phyloP scores from a whole-genome alignment of 805 yeast genomes.

The Hermanozyma aechmeae region DNA sequence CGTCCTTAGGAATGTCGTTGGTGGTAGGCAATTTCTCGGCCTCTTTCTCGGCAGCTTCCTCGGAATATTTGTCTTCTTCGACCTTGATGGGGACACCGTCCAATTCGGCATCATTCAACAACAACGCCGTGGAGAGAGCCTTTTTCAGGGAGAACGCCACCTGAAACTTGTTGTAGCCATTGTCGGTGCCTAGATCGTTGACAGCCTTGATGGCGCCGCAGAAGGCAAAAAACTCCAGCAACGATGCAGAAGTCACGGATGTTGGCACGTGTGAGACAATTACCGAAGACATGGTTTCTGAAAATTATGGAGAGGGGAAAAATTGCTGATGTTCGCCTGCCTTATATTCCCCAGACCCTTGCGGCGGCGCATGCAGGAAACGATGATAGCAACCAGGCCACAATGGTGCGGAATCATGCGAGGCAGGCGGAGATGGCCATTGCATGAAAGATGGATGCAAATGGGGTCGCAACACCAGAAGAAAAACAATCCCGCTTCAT shows the following conservation, averaged over 20 bases:
- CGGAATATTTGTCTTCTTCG: slow-evolving; percentile 15
- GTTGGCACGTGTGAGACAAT: slow-evolving; percentile 50
- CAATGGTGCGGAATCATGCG: no score
- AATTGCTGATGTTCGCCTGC: no score
- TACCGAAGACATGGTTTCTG: slow-evolving; percentile 27
- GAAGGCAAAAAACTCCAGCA: slow-evolving; percentile 62
- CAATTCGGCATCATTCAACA: slow-evolving; percentile 66
- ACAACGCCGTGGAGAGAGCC: slow-evolving; percentile 63
- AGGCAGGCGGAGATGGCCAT: no score
- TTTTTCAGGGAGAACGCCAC: slow-evolving; percentile 47
- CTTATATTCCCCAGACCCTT: no score
- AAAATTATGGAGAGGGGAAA: neutral
- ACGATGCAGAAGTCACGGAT: slow-evolving; percentile 38
- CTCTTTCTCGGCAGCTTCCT: no score
- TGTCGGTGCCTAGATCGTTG: slow-evolving; percentile 18
- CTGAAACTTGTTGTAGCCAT: slow-evolving; percentile 29
- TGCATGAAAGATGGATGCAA: no score
- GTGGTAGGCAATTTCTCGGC: no score
- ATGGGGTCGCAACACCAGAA: no score
- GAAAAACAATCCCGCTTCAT: no score
- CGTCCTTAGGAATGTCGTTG: no score
- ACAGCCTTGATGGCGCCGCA: slow-evolving; percentile 47
- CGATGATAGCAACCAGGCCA: no score
- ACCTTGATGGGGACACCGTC: slow-evolving; percentile 50
- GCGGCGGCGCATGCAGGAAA: no score